Percentiles rank a stretch among this genome's conserved stretches.
Conservation (phyloP, 768 basidiomycete genomes). For the Mycena maculata region DNA sequence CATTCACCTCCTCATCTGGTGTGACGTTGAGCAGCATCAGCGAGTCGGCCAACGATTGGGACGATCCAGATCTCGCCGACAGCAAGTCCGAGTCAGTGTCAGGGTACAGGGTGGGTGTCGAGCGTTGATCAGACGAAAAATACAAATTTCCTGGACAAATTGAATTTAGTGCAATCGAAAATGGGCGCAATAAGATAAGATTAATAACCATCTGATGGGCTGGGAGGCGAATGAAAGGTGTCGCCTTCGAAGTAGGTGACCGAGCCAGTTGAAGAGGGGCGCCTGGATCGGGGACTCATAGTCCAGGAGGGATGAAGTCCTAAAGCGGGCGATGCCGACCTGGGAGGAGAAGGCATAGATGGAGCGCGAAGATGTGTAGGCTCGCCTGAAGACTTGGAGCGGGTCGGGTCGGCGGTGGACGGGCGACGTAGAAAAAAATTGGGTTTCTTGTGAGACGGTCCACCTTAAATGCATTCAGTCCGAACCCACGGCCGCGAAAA, state of each 20-base stretch:
- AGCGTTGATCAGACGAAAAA: slow-evolving; percentile 4
- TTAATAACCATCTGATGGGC: background rate
- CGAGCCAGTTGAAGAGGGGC: slow-evolving; percentile 7
- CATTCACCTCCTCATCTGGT: slow-evolving; percentile 44
- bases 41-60: slow-evolving; percentile 33
- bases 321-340: background rate
- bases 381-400: slow-evolving; percentile 14
- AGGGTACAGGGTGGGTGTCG: slow-evolving; percentile 15
- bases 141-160: background rate
- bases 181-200: too few species aligned
- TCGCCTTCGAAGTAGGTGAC: background rate
- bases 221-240: background rate
- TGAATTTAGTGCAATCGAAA: too few species aligned
- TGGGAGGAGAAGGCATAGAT: slow-evolving; percentile 19
- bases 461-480: background rate
- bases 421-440: slow-evolving; percentile 36
- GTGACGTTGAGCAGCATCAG: slow-evolving; percentile 42
- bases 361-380: slow-evolving; percentile 25
- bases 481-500: background rate
- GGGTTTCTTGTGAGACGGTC: slow-evolving; percentile 5
- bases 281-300: slow-evolving; percentile 19
- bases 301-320: slow-evolving; percentile 21
- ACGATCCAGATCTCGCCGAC: slow-evolving; percentile 36
- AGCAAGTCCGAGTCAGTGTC: slow-evolving; percentile 21
- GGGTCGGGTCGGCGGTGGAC: slow-evolving; percentile 27